These are phyloP conservation scores for Dioscorea zingiberensis DNA, from an alignment of 106 monocot species.

Conservation along the genomic window DNA sequence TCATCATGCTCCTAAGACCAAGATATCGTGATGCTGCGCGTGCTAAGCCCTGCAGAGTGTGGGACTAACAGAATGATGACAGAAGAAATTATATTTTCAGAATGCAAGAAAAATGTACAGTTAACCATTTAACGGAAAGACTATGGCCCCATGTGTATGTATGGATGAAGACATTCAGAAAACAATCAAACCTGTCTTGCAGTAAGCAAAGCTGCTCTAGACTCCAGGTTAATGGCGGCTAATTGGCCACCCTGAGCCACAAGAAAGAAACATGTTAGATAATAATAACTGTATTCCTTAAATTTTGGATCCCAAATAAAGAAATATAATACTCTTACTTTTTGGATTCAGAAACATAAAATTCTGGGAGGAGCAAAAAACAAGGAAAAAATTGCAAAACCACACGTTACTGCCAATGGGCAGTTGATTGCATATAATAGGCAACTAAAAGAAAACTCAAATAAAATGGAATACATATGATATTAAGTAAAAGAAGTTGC, in stretches of 20 bases:
- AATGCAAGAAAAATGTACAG: background rate
- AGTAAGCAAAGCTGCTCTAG: constrained; percentile 71
- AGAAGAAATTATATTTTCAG: background rate
- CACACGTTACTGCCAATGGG: no score
- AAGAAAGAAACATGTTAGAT: background rate
- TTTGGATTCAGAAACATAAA: no score
- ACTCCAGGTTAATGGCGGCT: constrained; percentile 84
- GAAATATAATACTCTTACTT: no score
- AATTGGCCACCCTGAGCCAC: constrained; percentile 76
- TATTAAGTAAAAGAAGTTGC: no score
- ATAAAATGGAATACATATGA: no score
- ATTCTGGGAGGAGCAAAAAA: no score
- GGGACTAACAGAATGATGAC: background rate
- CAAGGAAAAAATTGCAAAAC: no score
- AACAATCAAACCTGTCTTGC: constrained; percentile 63
- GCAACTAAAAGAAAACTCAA: no score
- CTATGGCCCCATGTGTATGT: no score
- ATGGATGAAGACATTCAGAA: background rate
- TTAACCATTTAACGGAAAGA: background rate
- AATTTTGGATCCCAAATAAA: no score
- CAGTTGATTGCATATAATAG: no score
- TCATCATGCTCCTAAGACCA: constrained; percentile 77
- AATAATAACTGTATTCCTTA: no score
- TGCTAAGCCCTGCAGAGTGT: constrained; percentile 60
- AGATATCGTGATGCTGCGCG: constrained; percentile 79